Conservation (phyloP, 495 filamentous ascomycete genomes). For the Endocarpon pusillum region DNA sequence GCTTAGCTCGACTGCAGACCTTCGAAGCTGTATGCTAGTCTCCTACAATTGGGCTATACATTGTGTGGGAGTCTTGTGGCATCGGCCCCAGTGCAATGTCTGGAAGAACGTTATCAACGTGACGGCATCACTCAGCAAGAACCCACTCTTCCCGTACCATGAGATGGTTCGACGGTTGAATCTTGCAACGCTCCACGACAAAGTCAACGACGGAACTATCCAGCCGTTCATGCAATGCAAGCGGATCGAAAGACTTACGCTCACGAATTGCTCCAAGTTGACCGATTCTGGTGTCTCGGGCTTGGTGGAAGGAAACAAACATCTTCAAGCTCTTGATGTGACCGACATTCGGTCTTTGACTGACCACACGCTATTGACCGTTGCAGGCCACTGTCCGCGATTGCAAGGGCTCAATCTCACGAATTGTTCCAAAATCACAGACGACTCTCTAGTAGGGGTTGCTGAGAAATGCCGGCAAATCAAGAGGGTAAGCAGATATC, state of each 20-base stretch:
- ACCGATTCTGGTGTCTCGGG: constrained; percentile 70
- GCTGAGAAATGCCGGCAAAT: constrained; percentile 71
- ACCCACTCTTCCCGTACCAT: constrained; percentile 69
- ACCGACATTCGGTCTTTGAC: constrained; percentile 67
- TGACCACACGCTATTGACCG: constrained; percentile 60
- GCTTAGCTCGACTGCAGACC: constrained; percentile 53
- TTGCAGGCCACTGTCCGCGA: constrained; percentile 63
- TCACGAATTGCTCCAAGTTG: constrained; percentile 76
- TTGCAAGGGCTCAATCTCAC: constrained; percentile 92
- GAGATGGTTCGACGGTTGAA: constrained; percentile 84
- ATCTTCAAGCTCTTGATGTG: constrained; percentile 81
- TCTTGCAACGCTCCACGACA: constrained; percentile 53
- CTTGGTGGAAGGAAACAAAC: constrained; percentile 60
- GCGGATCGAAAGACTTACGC: constrained; percentile 78
- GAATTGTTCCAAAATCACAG: constrained; percentile 66
- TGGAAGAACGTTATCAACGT: constrained; percentile 72
- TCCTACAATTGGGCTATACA: constrained; percentile 87
- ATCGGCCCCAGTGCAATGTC: constrained; percentile 73
- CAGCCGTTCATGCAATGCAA: constrained; percentile 69
- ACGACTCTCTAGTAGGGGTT: constrained; percentile 66
- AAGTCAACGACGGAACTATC: constrained; percentile 82
- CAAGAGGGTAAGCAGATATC: constrained; percentile 50
- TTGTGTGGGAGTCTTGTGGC: constrained; percentile 86
- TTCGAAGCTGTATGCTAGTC: constrained; percentile 79
- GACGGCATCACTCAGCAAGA: constrained; percentile 44